Base-by-base conservation (phyloP, 371 early-diverging fungal genomes). In the Rhizopus delemar region DNA sequence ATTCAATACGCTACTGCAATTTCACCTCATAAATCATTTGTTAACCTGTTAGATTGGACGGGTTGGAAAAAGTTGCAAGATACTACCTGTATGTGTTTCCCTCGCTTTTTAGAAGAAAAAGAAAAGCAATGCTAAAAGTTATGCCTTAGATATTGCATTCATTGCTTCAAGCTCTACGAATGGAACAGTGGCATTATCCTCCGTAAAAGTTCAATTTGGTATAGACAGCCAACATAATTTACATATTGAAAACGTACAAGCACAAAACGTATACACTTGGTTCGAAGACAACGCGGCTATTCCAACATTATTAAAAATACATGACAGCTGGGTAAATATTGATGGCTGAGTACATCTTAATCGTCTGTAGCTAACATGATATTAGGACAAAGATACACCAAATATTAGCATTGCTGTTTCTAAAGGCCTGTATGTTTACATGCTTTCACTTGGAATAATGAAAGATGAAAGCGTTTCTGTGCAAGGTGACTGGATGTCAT, bases 21-120 rank as follows among this genome's bases (percentile, higher is more conserved):
- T 7, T 55, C 55, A 48, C 52, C 67, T 2, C 62, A 67, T 43
- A 46, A 11, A 46, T 46, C 52, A 0, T 61, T 46, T 59, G 56
- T 62, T 6, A 62, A 62, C 32, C n/a, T 62, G 13, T 4, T 62
- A 32, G 34, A 55, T 11, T 67, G 67, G 67, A 54, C 62, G 8
- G 38, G n/a, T 9, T 67, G 67, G 67, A 59, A 34, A 39, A 62
- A 59, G 13, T 7, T 51, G 0, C 35, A 29, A 3, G 36, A 39
- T 7, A 54, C 34, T 12, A 52, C 46, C 13, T 45, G 57, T 55
- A 55, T 33, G 6, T 36, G 13, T 43, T n/a, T 59, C 16, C 15
- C 4, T 15, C 12, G 31, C 9, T n/a, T 3, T 7, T 16, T 32
- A 22, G 7, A 46, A 13, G 13, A 9, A 16, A 34, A 4, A 33